Base-by-base conservation (phyloP, 179 eudicot species). In the Patellifolia procumbens region DNA sequence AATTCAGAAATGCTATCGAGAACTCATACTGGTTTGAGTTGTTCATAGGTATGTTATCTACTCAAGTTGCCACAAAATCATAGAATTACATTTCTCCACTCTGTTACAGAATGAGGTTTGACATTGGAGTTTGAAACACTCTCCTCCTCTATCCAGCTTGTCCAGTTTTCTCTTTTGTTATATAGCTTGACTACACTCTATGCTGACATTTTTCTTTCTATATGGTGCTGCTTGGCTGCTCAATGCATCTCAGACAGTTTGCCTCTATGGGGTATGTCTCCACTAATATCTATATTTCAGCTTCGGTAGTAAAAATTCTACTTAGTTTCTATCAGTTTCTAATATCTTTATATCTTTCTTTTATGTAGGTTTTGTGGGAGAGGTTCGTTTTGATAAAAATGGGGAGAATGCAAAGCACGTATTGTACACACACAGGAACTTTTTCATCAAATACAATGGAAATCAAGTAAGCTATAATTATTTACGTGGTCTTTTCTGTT, bases 21-120 rank as follows among this genome's bases (percentile, higher is more conserved):
- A 89, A 79, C 86, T 86, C 89, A 60, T 92, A 92, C 80, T 91
- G 97, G 97, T 89, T 92, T 64, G 97, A 92, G 76, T 87, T 92
- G 71, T 92, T 92, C 73, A 87, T 91, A 58, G 97, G 97, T 92
- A 84, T 63, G 92, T 80, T 43, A 3, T 51, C 43, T 7, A 28
- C 51, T 65, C 12, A 67, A n/a, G 8, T 67, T 42, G 32, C 10
- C 68, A 31, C 35, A 31, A 43, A 67, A 67, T 67, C 10, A 4
- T 67, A 19, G 48, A 16, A 37, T 39, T 42, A 43, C 22, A 39
- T 29, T 67, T 42, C 42, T 43, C 17, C 69, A 65, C 69, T 65
- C 11, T 20, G 16, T 42, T 7, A 37, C 29, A 37, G 6, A 65
- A 20, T 24, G 32, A 26, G 34, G 52, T 68, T 68, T 43, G 20